Evolutionary conservation across 1,284 basidiomycete species (phyloP).

Genomic region (Trametes hirsuta): DNA sequence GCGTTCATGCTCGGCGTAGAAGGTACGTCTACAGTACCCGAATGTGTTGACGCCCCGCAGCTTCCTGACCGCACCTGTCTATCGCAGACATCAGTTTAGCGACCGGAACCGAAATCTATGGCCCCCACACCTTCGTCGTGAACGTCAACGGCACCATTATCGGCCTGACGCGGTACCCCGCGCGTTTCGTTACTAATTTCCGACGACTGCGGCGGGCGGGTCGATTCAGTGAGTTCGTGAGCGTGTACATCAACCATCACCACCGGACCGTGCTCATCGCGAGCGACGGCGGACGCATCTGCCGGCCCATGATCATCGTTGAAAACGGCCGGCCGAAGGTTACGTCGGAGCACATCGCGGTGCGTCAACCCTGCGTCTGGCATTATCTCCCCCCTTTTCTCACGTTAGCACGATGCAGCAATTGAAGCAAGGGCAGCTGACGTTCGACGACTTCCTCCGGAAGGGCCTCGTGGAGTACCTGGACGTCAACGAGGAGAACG

Average conservation of each 20-base stretch:
- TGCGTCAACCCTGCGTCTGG: constrained; percentile 35
- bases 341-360: constrained; percentile 79
- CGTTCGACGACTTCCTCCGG: constrained; percentile 94
- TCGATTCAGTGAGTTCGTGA: constrained; percentile 94
- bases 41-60: constrained; percentile 7
- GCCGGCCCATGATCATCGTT: constrained; percentile 98
- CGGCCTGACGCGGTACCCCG: constrained; percentile 88
- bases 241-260: constrained; percentile 96
- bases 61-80: constrained; percentile 19
- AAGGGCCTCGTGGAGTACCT: constrained; percentile 99
- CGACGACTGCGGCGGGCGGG: constrained; percentile 91
- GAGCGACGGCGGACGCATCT: constrained; percentile 97
- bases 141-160: constrained; percentile 98
- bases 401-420: constrained; percentile 46
- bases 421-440: constrained; percentile 79
- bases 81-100: constrained; percentile 85
- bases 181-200: constrained; percentile 89
- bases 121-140: constrained; percentile 89
- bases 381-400: constrained; percentile 4
- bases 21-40: constrained; percentile 51
- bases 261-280: constrained; percentile 97
- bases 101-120: constrained; percentile 96
- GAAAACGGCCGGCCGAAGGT: constrained; percentile 84
- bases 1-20: constrained; percentile 96
- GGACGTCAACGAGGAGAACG: constrained; percentile 99